A percentile compares a stretch with the other conserved stretches of the same genome.
These are phyloP conservation scores for Pinguiococcus pyrenoidosus DNA, from an alignment of 108 stramenopile genomes.

Conservation along the genomic window DNA sequence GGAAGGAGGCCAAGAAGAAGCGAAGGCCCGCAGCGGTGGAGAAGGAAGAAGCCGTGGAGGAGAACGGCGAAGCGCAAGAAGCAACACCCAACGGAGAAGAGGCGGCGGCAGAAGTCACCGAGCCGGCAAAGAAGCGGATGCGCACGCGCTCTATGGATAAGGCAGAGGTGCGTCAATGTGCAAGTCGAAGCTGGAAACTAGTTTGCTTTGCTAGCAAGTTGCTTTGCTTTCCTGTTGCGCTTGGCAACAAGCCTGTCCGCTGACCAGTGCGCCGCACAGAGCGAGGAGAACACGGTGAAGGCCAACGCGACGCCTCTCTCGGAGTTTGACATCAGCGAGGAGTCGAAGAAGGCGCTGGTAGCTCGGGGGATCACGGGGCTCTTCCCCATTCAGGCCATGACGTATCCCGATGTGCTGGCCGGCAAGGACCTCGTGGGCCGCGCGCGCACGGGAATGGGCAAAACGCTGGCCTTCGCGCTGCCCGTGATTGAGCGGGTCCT, in stretches of 20 bases:
- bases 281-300: not conserved
- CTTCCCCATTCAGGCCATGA: constrained; percentile 56
- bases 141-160: constrained; percentile 12
- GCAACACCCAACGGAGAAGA: not conserved
- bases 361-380: constrained; percentile 29
- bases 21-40: not conserved
- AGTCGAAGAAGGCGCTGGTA: constrained; percentile 22
- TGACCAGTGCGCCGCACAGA: not conserved
- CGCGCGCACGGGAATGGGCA: constrained; percentile 93
- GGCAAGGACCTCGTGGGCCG: constrained; percentile 92
- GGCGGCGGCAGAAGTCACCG: not conserved
- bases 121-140: constrained; percentile 16
- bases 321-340: constrained; percentile 26
- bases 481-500: constrained; percentile 65
- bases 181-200: not conserved
- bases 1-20: constrained; percentile 1
- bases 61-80: not conserved
- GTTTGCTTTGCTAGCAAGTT: not conserved
- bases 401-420: constrained; percentile 62
- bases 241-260: not conserved
- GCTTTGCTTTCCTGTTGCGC: not conserved
- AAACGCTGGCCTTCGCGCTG: constrained; percentile 97
- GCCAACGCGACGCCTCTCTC: not conserved
- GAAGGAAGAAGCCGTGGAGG: not conserved
- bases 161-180: not conserved